phyloP scores from a whole-genome alignment of 1,139 yeast species.

The Debaryomyces coudertii region DNA sequence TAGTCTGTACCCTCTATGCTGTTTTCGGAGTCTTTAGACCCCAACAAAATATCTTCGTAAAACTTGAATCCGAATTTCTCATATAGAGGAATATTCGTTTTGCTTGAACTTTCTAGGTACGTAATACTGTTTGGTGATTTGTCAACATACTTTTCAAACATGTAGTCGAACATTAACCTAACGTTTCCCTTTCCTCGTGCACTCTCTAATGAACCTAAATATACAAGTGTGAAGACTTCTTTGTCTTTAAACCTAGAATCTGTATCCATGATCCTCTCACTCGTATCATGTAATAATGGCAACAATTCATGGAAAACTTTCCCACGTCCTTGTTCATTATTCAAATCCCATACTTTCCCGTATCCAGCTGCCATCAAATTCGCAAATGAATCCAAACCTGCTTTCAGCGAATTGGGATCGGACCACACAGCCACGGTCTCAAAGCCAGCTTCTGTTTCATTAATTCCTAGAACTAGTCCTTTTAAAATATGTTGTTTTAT shows the following conservation, averaged over 20 bases:
- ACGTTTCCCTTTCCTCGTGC: constrained; percentile 73
- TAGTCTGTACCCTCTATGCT: constrained; percentile 48
- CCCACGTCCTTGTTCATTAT: constrained; percentile 55
- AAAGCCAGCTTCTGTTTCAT: constrained; percentile 47
- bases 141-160: constrained; percentile 57
- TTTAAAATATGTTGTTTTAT: constrained; percentile 58
- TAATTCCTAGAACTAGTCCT: constrained; percentile 57
- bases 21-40: constrained; percentile 33
- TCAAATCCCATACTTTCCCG: constrained; percentile 53
- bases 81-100: constrained; percentile 58
- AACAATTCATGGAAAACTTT: constrained; percentile 61
- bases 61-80: constrained; percentile 57
- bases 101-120: constrained; percentile 63
- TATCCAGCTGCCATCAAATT: constrained; percentile 61
- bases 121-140: constrained; percentile 41
- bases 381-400: constrained; percentile 52
- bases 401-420: constrained; percentile 48
- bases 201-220: constrained; percentile 57
- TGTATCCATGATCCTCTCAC: constrained; percentile 36
- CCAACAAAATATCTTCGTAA: constrained; percentile 54
- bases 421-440: constrained; percentile 71
- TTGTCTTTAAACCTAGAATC: constrained; percentile 43
- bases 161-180: constrained; percentile 58
- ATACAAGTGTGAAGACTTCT: constrained; percentile 59
- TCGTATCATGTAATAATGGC: constrained; percentile 57